Conservation (phyloP, 192 early-diverging fungal species). For the Umbelopsis sp. region DNA sequence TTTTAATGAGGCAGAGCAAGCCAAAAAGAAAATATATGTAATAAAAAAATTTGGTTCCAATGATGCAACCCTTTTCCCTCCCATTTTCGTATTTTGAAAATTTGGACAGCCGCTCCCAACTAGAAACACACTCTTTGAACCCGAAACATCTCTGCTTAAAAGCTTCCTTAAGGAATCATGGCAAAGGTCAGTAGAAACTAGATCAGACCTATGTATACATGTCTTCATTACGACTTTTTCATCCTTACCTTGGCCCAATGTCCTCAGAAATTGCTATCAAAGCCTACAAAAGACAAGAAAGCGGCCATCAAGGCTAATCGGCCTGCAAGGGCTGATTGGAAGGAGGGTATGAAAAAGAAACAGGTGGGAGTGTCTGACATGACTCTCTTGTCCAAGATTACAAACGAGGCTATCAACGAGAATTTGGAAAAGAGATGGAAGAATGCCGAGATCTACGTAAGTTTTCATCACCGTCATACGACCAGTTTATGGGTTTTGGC, state of each 20-base stretch:
- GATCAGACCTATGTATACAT: neutral
- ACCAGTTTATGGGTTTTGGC: neutral
- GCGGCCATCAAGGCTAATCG: slow-evolving; percentile 37
- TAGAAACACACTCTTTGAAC: neutral
- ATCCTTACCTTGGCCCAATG: neutral
- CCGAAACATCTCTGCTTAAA: slow-evolving; percentile 14
- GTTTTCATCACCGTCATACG: slow-evolving; percentile 18
- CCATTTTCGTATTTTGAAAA: neutral
- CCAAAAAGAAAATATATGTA: neutral
- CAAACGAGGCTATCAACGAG: slow-evolving; percentile 92
- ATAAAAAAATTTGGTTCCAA: neutral
- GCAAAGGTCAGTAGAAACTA: neutral
- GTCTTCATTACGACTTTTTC: neutral
- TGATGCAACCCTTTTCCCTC: neutral
- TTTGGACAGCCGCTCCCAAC: neutral
- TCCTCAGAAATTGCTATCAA: slow-evolving; percentile 12
- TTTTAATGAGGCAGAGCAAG: too few species aligned
- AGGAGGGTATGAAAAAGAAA: slow-evolving; percentile 76
- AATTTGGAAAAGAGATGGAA: slow-evolving; percentile 90
- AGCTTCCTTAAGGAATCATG: neutral
- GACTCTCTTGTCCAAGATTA: slow-evolving; percentile 92
- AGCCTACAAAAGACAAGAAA: slow-evolving; percentile 28
- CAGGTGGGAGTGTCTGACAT: slow-evolving; percentile 84
- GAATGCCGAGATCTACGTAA: slow-evolving; percentile 88
- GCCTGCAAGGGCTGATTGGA: slow-evolving; percentile 67